phyloP scores from a whole-genome alignment of 352 stramenopile species.

The Phytophthora quininea region DNA sequence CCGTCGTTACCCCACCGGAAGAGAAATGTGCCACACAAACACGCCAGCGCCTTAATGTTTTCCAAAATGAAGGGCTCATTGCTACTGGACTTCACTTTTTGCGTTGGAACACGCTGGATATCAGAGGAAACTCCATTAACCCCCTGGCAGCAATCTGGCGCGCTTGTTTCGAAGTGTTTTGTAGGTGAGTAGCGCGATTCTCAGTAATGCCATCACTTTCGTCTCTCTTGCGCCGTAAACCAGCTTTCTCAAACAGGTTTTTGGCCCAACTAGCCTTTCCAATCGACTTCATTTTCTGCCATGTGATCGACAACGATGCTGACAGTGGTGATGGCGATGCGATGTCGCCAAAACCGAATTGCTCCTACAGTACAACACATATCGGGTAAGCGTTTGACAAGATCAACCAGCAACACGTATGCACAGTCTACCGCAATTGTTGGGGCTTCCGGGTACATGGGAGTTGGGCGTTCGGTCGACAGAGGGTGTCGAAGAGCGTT shows the following conservation, averaged over 20 bases:
- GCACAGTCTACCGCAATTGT: slow-evolving; percentile 60
- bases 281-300: slow-evolving; percentile 63
- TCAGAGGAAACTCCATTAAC: slow-evolving; percentile 3
- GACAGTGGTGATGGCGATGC: slow-evolving; percentile 53
- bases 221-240: slow-evolving; percentile 38
- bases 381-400: no score
- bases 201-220: slow-evolving; percentile 2
- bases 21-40: slow-evolving; percentile 58
- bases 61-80: slow-evolving; percentile 50
- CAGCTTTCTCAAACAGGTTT: slow-evolving; percentile 61
- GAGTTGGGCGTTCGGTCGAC: slow-evolving; percentile 37
- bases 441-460: slow-evolving; percentile 58
- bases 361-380: no score
- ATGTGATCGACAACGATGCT: slow-evolving; percentile 58
- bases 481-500: slow-evolving; percentile 43
- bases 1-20: slow-evolving; percentile 59
- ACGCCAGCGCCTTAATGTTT: slow-evolving; percentile 49
- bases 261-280: slow-evolving; percentile 60
- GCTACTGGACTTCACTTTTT: slow-evolving; percentile 22
- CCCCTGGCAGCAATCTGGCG: slow-evolving; percentile 40
- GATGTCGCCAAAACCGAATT: slow-evolving; percentile 83
- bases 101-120: slow-evolving; percentile 12
- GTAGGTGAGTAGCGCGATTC: slow-evolving; percentile 20
- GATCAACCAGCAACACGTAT: not conserved
- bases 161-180: slow-evolving; percentile 48